Evolutionary conservation across 2,329 filamentous ascomycete genomes (phyloP), one percentile per base, ranked within the genome.

Genomic region (Apiospora marii): DNA sequence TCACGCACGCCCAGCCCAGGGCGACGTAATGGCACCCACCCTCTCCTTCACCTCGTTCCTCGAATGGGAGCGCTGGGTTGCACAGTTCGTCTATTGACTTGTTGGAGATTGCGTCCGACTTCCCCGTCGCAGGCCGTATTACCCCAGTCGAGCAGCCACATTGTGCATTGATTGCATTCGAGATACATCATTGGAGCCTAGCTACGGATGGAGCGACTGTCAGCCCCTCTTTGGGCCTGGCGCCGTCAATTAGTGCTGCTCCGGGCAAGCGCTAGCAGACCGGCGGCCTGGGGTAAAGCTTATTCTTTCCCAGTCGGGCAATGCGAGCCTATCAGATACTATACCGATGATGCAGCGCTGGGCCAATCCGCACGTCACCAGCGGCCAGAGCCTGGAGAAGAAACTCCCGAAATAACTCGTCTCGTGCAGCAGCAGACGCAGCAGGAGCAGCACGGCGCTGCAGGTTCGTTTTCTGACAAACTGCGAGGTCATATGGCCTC

Each of bases 241-340:
- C 8, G 44, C 22, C 48, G 67, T 69, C 22, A 49, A 69, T 30
- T 49, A 48, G 30, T 44, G 68, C 68, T 58, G 34, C 30, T 53
- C 46, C 46, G 27, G 68, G 68, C 46, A 67, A 64, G 34, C 46
- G 41, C 53, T 67, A 64, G 58, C 58, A 41, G 58, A 58, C 68
- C 30, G 58, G 27, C 41, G 49, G 34, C 14, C 71, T 41, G 64
- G 71, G 43, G 48, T 37, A 46, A 58, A 51, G 67, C 44, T 69
- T 70, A 72, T 58, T 46, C 71, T 72, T 72, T 69, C 71, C 71
- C n/a, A 58, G 71, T 72, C 67, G 43, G 71, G 71, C 41, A 72
- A 72, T 72, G 49, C 71, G 30, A 72, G 71, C 71, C 71, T 72
- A 58, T 58, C 68, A 70, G 68, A 68, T 34, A 68, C 58, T 64